Evolutionary conservation across 495 filamentous ascomycete species (phyloP).

Genomic region (Xylaria intraflava): DNA sequence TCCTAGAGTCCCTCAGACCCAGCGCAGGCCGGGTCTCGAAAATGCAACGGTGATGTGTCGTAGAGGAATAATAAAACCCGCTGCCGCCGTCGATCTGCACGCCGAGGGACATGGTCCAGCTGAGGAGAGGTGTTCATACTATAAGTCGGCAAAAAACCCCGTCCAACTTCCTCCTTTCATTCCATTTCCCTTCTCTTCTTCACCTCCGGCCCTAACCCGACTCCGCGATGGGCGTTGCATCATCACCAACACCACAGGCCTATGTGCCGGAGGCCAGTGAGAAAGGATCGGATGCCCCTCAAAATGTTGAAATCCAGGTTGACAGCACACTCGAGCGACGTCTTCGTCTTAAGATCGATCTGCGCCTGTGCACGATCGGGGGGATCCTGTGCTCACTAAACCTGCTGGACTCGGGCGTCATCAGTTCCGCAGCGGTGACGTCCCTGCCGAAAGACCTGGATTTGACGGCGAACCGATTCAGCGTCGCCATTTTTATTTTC

Average conservation of each 20-base stretch:
- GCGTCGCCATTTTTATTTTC: constrained; percentile 72
- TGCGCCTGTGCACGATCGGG: constrained; percentile 69
- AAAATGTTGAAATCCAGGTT: background rate
- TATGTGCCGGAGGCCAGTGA: background rate
- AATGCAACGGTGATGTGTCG: too few relatives aligned
- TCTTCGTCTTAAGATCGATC: constrained; percentile 60
- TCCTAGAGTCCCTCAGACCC: too few relatives aligned
- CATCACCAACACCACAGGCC: background rate
- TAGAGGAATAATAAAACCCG: too few relatives aligned
- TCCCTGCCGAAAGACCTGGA: constrained; percentile 63
- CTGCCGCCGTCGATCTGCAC: too few relatives aligned
- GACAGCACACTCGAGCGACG: constrained; percentile 18
- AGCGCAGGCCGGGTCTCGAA: too few relatives aligned
- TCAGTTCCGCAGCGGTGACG: constrained; percentile 70
- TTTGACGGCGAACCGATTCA: constrained; percentile 59
- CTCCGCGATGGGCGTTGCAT: background rate
- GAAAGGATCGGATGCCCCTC: background rate
- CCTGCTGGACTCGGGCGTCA: constrained; percentile 67
- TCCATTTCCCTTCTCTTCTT: background rate
- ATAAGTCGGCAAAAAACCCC: background rate
- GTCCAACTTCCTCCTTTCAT: background rate
- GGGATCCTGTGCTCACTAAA: constrained; percentile 67
- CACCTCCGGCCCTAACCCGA: constrained; percentile 8
- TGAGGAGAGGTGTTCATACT: too few relatives aligned
- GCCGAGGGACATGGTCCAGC: too few relatives aligned